phyloP scores from a whole-genome alignment of 768 basidiomycete species.

The Termitomyces sp. region DNA sequence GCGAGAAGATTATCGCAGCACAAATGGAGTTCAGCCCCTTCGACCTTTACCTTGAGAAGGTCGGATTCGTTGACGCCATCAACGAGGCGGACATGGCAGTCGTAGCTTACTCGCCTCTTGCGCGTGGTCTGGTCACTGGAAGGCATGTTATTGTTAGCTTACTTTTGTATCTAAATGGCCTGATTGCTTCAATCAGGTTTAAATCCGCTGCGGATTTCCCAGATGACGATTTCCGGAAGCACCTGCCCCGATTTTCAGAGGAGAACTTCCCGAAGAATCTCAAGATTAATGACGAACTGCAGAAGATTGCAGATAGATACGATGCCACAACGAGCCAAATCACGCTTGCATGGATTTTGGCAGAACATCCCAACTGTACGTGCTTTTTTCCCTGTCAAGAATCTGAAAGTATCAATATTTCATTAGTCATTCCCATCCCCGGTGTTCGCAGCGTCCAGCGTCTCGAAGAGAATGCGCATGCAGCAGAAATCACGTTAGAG shows the following conservation, averaged over 20 bases:
- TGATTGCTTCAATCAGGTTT: not conserved
- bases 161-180: too few species aligned
- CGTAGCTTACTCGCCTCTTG: constrained; percentile 46
- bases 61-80: constrained; percentile 30
- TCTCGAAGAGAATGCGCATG: constrained; percentile 18
- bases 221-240: not conserved
- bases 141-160: constrained; percentile 13
- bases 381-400: not conserved
- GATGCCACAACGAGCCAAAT: constrained; percentile 37
- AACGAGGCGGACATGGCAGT: constrained; percentile 38
- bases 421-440: constrained; percentile 22
- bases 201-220: constrained; percentile 5
- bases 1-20: constrained; percentile 24
- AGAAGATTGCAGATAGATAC: constrained; percentile 27
- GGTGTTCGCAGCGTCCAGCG: constrained; percentile 13
- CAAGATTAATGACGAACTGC: constrained; percentile 26
- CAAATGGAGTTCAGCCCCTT: constrained; percentile 43
- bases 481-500: constrained; percentile 14
- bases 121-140: constrained; percentile 43
- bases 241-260: constrained; percentile 22
- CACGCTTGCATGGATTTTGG: constrained; percentile 41
- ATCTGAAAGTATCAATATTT: not conserved
- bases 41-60: constrained; percentile 37
- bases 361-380: constrained; percentile 18
- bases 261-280: constrained; percentile 39